Base-by-base conservation (phyloP, 2,329 filamentous ascomycete genomes). In the Colletotrichum salicis region DNA sequence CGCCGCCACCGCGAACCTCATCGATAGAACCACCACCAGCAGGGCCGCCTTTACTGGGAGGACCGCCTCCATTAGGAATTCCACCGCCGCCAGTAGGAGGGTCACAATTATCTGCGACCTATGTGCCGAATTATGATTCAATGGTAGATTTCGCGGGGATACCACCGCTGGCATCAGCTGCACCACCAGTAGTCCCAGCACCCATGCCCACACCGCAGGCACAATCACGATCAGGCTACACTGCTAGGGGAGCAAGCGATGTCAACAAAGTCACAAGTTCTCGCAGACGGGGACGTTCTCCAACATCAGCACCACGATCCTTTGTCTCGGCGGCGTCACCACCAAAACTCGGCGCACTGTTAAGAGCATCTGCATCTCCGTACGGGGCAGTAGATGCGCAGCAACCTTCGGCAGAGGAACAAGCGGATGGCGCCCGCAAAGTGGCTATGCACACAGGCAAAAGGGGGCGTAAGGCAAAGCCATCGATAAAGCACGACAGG, bases 401-500 rank as follows among this genome's bases (percentile, higher is more conserved):
- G 0, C 41, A 48, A 11, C 3, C 8, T 5, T 3, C 41, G 1
- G 19, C 19, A 48, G 19, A 48, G 15, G 2, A n/a, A n/a, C 15
- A 19, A 11, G 19, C 41, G 19, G 19, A 8, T n/a, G 41, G 7
- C 41, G 19, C 19, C 41, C 19, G 41, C 15, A n/a, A n/a, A 48
- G 41, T n/a, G 41, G 15, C 41, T n/a, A 48, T 19, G 15, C 41
- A n/a, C 41, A 48, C 15, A 48, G 41, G 41, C 41, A 48, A 48
- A 48, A 48, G 41, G 41, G 37, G 37, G 37, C 37, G 37, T 41
- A 41, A 41, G 37, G 51, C 1, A 10, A 24, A 19, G 7, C 22
- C 33, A 8, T 24, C 27, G 13, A n/a, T 24, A 11, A 69, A 69
- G 35, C 65, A 56, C 22, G 13, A 29, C 6, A 68, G 69, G 22